These are phyloP conservation scores for Glycine soja DNA, from an alignment of 306 rosid species.

Conservation along the genomic window DNA sequence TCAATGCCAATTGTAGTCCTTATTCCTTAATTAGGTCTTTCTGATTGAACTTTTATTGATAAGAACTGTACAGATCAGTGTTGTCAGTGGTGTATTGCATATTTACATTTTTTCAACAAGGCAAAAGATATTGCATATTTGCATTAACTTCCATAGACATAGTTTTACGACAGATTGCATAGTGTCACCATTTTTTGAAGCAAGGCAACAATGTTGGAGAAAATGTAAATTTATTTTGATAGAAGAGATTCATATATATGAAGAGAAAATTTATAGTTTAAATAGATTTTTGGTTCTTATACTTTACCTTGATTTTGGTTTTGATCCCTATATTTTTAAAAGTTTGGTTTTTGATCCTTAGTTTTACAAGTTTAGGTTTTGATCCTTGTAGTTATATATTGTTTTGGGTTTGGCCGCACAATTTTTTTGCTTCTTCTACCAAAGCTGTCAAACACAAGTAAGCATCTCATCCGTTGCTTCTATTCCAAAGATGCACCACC, in stretches of 20 bases:
- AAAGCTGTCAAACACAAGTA: not conserved
- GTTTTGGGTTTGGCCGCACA: not conserved
- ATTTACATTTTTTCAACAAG: too few relatives aligned
- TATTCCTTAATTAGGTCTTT: constrained; percentile 26
- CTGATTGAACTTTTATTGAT: constrained; percentile 44
- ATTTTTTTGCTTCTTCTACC: not conserved
- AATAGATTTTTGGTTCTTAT: not conserved
- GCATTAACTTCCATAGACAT: not conserved
- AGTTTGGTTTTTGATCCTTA: not conserved
- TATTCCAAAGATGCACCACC: not conserved
- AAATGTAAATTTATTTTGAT: not conserved
- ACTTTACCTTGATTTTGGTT: not conserved
- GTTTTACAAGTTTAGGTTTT: not conserved
- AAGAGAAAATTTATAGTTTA: not conserved
- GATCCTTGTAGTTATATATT: too few relatives aligned
- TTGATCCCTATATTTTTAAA: not conserved
- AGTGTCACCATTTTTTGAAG: not conserved
- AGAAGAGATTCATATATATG: not conserved
- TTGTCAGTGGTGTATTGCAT: constrained; percentile 21
- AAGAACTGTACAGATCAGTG: constrained; percentile 57
- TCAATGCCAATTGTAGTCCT: constrained; percentile 21
- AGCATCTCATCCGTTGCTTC: not conserved
- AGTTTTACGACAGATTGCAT: constrained; percentile 12
- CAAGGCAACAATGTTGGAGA: not conserved
- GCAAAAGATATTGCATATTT: not conserved